These are phyloP conservation scores for Yamadazyma sp. DNA, from an alignment of 805 yeast genomes.

Conservation along the genomic window DNA sequence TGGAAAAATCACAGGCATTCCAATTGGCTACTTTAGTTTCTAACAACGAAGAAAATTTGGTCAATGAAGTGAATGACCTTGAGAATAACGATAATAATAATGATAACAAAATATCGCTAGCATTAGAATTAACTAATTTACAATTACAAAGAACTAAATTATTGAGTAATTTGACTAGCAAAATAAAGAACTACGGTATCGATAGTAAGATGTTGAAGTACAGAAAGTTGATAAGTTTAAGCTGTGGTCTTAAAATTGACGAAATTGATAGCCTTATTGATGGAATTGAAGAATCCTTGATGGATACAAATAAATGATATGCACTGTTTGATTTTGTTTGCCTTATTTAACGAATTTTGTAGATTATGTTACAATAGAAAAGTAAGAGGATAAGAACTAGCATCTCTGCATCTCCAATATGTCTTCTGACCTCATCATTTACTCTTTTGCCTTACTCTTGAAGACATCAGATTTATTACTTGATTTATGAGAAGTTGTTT, in stretches of 20 bases:
- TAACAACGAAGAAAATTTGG: constrained; percentile 28
- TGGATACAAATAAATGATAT: constrained; percentile 16
- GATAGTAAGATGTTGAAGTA: constrained; percentile 67
- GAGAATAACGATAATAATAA: constrained; percentile 13
- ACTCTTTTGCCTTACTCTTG: too few species aligned
- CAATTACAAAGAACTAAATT: constrained; percentile 49
- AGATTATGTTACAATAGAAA: constrained; percentile 3
- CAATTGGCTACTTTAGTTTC: constrained; percentile 44
- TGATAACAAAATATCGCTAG: constrained; percentile 18
- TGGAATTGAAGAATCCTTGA: constrained; percentile 56
- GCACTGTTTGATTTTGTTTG: background rate
- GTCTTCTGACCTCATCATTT: too few species aligned
- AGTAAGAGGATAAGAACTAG: background rate
- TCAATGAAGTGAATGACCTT: constrained; percentile 11
- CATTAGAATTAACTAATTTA: constrained; percentile 41
- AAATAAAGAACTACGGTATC: constrained; percentile 40
- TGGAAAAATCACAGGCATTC: constrained; percentile 44
- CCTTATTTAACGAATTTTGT: background rate
- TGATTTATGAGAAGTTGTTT: too few species aligned
- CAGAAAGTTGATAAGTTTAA: constrained; percentile 68
- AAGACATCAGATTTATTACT: too few species aligned
- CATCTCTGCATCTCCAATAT: background rate
- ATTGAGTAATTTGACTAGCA: constrained; percentile 47
- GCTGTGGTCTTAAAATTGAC: constrained; percentile 75
- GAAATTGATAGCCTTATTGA: constrained; percentile 79